A percentile compares a stretch with the other conserved stretches of the same genome.
Conservation (phyloP, 257 asterid genomes). For the Salvia miltiorrhiza region DNA sequence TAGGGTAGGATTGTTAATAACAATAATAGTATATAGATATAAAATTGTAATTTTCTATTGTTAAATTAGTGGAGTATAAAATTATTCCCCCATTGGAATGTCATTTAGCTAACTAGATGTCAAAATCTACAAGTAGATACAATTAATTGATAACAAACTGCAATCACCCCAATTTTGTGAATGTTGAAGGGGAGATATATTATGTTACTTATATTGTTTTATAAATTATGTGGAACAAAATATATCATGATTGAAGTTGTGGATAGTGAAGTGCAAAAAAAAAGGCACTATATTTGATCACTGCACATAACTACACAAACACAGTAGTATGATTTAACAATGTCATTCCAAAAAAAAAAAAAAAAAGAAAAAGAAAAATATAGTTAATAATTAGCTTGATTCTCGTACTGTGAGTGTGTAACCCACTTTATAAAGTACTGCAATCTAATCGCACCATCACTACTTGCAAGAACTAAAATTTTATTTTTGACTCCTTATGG, state of each 20-base stretch:
- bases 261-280: not conserved
- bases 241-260: not conserved
- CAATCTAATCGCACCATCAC: not conserved
- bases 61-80: no score
- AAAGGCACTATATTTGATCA: not conserved
- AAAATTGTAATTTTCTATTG: no score
- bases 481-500: not conserved
- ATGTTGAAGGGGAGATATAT: not conserved
- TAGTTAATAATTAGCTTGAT: not conserved
- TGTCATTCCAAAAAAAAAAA: not conserved
- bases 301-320: not conserved
- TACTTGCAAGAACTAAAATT: not conserved
- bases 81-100: no score
- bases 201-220: not conserved
- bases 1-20: no score
- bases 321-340: not conserved
- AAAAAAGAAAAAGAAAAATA: no score
- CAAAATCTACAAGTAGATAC: no score
- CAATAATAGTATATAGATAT: no score
- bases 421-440: slow-evolving; percentile 8
- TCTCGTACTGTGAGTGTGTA: not conserved
- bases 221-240: not conserved
- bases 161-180: not conserved
- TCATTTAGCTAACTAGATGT: no score
- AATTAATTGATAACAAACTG: not conserved